These are phyloP conservation scores for Lyophyllum shimeji DNA, from an alignment of 768 basidiomycete species.

Conservation along the genomic window DNA sequence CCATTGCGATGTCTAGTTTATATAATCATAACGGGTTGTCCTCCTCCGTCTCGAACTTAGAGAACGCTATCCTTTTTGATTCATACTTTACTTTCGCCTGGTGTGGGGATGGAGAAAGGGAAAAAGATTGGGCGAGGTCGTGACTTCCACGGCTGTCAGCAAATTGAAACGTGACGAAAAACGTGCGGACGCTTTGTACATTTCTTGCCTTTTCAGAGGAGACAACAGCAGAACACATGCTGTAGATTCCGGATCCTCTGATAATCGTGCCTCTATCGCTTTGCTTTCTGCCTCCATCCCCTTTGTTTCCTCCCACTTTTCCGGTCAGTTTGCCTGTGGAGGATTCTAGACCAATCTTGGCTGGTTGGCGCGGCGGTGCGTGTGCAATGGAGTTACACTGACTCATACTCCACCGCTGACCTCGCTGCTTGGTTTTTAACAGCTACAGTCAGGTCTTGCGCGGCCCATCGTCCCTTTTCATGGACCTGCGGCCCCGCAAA, in stretches of 20 bases:
- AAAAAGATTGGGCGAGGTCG: background rate
- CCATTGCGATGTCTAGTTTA: background rate
- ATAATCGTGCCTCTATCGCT: constrained; percentile 25
- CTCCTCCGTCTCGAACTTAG: background rate
- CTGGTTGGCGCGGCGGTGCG: constrained; percentile 26
- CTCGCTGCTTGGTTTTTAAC: constrained; percentile 6
- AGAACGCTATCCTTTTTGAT: background rate
- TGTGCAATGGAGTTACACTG: constrained; percentile 20
- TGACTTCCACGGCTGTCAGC: constrained; percentile 11
- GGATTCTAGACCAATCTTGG: constrained; percentile 20
- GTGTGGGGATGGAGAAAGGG: constrained; percentile 1
- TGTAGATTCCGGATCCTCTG: constrained; percentile 27
- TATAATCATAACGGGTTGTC: background rate
- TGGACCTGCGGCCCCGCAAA: constrained; percentile 23
- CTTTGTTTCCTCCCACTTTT: constrained; percentile 2
- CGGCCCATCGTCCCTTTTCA: constrained; percentile 17
- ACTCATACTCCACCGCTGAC: constrained; percentile 4
- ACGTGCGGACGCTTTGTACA: constrained; percentile 30
- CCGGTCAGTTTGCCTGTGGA: constrained; percentile 27
- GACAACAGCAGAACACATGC: constrained; percentile 29
- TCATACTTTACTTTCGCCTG: background rate
- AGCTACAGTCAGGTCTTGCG: constrained; percentile 13
- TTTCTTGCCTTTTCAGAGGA: constrained; percentile 23
- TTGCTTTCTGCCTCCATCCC: constrained; percentile 17
- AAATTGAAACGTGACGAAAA: constrained; percentile 17